Conservation (phyloP, 352 stramenopile genomes). For the Aphanomyces astaci region DNA sequence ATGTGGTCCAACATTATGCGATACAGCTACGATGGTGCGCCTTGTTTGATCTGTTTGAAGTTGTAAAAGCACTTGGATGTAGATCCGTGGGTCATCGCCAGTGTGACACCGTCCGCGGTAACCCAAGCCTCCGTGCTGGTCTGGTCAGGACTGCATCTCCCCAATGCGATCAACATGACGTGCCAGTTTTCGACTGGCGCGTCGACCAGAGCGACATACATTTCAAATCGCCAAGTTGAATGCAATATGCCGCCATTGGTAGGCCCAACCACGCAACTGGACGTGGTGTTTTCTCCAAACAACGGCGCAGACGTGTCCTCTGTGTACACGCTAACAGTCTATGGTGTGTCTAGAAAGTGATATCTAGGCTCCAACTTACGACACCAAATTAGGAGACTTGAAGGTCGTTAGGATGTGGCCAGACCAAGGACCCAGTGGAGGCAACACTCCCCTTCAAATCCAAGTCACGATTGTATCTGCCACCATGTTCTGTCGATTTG, state of each 20-base stretch:
- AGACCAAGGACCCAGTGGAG: neutral
- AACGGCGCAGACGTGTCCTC: neutral
- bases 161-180: neutral
- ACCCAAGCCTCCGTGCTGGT: neutral
- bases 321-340: neutral
- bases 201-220: neutral
- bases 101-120: neutral
- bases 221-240: neutral
- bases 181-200: neutral
- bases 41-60: neutral
- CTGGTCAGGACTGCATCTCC: neutral
- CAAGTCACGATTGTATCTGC: neutral
- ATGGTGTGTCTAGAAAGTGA: neutral
- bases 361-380: neutral
- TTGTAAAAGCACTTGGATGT: neutral
- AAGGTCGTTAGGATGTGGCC: neutral
- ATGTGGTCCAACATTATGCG: conserved; percentile 16
- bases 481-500: neutral
- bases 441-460: neutral
- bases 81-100: conserved; percentile 1
- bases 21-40: conserved; percentile 17
- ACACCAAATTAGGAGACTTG: neutral
- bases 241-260: neutral
- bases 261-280: neutral
- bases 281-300: conserved; percentile 3